Evolutionary conservation across 768 basidiomycete species (phyloP), one percentile per base, ranked within the genome.

Genomic region (Lactarius evosmus): DNA sequence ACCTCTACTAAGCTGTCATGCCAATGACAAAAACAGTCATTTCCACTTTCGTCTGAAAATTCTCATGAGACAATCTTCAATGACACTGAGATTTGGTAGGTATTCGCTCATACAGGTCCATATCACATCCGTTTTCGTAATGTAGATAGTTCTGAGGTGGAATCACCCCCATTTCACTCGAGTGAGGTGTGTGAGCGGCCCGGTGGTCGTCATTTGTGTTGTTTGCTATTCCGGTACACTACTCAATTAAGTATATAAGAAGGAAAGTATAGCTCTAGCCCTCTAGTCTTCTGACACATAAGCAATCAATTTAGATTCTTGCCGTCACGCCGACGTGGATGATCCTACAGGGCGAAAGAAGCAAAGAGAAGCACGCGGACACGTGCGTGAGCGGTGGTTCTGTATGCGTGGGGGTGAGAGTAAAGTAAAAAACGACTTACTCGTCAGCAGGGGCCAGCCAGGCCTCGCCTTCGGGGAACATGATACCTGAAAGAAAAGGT

Each of bases 391-490:
- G 55, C 27, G 29, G 38, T 29, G 32, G 7, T 22, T n/a, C 56
- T 44, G 7, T 7, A 12, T 53, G 41, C 16, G 27, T 22, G 8
- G 46, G 46, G 41, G n/a, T 22, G 3, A 38, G 12, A 19, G 22
- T 34, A 2, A 25, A n/a, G n/a, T n/a, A n/a, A n/a, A n/a, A 46
- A 25, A 25, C 3, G 29, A 61, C 67, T 50, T 70, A 84, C 82
- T 85, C 82, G 62, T 86, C 85, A 2, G 80, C 80, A 25, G 79
- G 77, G 0, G 80, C 80, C 6, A 80, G 64, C 84, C 84, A 85
- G 63, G 82, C 83, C 1, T 74, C 83, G 0, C 83, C 84, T 65
- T 85, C 84, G 0, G 85, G 86, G 75, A 86, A 85, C 79, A 86
- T 83, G 0, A 79, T 81, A 2, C 78, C 83, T 83, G 46, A 2